phyloP scores from a whole-genome alignment of 495 filamentous ascomycete genomes.

The Aspergillus coremiiformis region DNA sequence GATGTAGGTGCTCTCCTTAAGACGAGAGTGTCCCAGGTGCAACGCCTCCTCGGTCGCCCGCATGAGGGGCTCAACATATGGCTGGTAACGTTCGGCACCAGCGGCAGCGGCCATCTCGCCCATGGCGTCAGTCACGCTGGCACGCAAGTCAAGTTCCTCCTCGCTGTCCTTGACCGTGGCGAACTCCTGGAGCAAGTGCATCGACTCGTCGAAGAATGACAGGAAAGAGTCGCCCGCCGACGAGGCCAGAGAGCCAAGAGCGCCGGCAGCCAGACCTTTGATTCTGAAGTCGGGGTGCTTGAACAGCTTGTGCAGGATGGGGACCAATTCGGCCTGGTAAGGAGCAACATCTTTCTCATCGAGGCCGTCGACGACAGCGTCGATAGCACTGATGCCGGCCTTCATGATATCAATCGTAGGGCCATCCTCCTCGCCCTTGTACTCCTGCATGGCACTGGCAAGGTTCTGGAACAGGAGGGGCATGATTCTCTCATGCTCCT shows the following conservation, averaged over 20 bases:
- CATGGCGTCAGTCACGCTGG: conserved; percentile 83
- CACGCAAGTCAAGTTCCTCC: conserved; percentile 84
- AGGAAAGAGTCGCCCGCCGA: conserved; percentile 75
- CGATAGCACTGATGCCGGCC: conserved; percentile 82
- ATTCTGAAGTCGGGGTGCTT: conserved; percentile 78
- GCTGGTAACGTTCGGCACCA: conserved; percentile 77
- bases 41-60: conserved; percentile 84
- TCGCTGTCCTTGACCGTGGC: conserved; percentile 79
- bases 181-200: conserved; percentile 77
- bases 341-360: conserved; percentile 69
- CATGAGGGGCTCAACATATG: conserved; percentile 84
- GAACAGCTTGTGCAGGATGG: conserved; percentile 74
- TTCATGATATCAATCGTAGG: conserved; percentile 74
- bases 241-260: conserved; percentile 81
- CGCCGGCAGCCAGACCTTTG: conserved; percentile 80
- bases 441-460: conserved; percentile 62
- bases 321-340: conserved; percentile 76
- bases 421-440: conserved; percentile 53
- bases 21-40: conserved; percentile 77
- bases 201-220: conserved; percentile 82
- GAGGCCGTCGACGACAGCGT: conserved; percentile 85
- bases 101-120: conserved; percentile 86
- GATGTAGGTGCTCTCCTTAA: conserved; percentile 93
- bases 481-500: conserved; percentile 75
- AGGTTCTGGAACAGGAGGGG: conserved; percentile 80